These are phyloP conservation scores for Coniferiporia sulphurascens DNA, from an alignment of 1,284 basidiomycete genomes.

Conservation along the genomic window DNA sequence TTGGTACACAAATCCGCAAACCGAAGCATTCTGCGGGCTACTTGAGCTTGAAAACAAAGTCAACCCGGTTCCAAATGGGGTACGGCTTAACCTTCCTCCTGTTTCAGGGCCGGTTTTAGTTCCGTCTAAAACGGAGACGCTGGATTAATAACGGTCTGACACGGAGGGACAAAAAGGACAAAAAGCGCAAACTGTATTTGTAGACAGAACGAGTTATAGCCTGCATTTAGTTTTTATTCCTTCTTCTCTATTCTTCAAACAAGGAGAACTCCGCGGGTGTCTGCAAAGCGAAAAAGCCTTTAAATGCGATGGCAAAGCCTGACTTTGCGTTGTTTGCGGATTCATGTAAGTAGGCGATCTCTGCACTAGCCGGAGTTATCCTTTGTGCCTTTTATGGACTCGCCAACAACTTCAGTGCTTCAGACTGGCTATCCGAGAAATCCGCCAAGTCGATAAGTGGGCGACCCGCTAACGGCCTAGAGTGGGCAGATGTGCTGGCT, in stretches of 20 bases:
- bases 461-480: background rate
- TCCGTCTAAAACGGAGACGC: background rate
- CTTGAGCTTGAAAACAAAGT: conserved; percentile 79
- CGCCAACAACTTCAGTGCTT: no score
- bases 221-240: no score
- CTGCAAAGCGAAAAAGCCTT: no score
- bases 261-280: no score
- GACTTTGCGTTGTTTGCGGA: no score
- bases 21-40: conserved; percentile 79
- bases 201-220: background rate
- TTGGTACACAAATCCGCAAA: conserved; percentile 89
- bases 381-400: no score
- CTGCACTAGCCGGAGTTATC: no score
- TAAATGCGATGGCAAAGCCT: no score
- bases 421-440: no score
- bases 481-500: background rate
- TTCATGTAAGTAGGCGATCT: no score
- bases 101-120: background rate
- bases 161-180: background rate
- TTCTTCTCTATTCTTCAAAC: background rate
- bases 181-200: background rate
- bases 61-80: conserved; percentile 35
- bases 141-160: background rate
- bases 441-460: no score
- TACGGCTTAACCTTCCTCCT: background rate